Evolutionary conservation across 2,329 filamentous ascomycete genomes (phyloP), one percentile per base, ranked within the genome.

Genomic region (Calonectria hongkongensis): DNA sequence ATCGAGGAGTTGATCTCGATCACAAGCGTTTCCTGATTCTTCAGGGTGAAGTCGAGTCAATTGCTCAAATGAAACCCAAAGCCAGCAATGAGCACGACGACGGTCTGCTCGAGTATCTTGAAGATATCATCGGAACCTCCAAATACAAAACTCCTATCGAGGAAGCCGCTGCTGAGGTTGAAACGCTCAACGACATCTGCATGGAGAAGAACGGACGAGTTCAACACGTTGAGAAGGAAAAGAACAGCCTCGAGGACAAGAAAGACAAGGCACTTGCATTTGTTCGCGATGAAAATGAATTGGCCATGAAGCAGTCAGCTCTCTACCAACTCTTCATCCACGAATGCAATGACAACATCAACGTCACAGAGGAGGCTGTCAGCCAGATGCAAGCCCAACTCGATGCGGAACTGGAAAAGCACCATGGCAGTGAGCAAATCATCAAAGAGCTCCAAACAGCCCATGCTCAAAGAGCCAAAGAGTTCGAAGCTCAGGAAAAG

Each of bases 1-100:
- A 95, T 27, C 92, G 94, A 28, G 97, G 97, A 2, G 94, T 99
- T 18, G 97, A 99, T 85, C 89, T 99, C 27, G 97, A 99, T 81
- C 97, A 99, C 86, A 99, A 99, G 86, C 94, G 97, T 73, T 99
- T 99, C 86, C 87, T 99, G 67, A 99, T 99, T 81, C 87, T 99
- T 13, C 97, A 99, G 84, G 97, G 97, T 81, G 97, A 99, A 83
- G 97, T 99, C 72, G 97, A 99, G 84, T 98, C 96, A 0, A 99
- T 99, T 82, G 96, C 97, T 8, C 97, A 98, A 85, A 99, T 99
- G 97, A 99, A 99, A 85, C 90, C 97, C 21, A 99, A 99, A 84
- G 97, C 97, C 4, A 93, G 90, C 50, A 96, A 95, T 79, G 97
- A 99, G 83, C 96, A 98, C 81, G 97, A 99, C 73, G 97, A 99